These are phyloP conservation scores for Naumovozyma dairenensis DNA, from an alignment of 805 yeast species.

Conservation along the genomic window DNA sequence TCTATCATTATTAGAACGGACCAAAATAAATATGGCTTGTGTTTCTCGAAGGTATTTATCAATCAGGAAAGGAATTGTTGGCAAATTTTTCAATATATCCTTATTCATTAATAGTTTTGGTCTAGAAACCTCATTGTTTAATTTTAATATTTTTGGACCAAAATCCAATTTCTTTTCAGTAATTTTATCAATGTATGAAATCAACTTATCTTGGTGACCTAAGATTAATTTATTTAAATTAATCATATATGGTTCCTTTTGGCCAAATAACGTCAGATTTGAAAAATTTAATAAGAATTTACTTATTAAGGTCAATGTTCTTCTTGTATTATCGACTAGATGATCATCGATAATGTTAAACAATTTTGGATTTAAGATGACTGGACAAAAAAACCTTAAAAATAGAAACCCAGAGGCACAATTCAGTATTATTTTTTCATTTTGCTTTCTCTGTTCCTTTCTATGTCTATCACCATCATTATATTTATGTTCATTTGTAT, in stretches of 20 bases:
- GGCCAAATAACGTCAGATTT: conserved; percentile 62
- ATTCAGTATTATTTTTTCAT: conserved; percentile 44
- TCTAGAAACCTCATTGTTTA: conserved; percentile 47
- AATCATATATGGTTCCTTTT: conserved; percentile 74
- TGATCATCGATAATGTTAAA: conserved; percentile 64
- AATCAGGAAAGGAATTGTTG: conserved; percentile 57
- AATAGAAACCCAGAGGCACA: conserved; percentile 79
- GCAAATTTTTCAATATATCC: conserved; percentile 45
- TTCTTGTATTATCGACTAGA: conserved; percentile 59
- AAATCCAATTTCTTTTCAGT: conserved; percentile 64
- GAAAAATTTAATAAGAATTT: conserved; percentile 73
- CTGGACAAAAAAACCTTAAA: conserved; percentile 81
- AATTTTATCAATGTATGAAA: conserved; percentile 61
- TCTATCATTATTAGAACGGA: conserved; percentile 9
- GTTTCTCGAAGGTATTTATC: conserved; percentile 55
- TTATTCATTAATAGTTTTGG: conserved; percentile 45
- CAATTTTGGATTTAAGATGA: conserved; percentile 79
- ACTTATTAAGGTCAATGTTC: conserved; percentile 74
- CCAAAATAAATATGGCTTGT: conserved; percentile 37
- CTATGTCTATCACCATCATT: conserved; percentile 41
- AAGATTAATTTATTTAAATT: conserved; percentile 60
- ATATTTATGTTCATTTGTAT: conserved; percentile 16
- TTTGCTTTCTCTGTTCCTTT: no score
- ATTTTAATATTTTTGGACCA: conserved; percentile 44
- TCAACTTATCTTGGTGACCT: conserved; percentile 45